Base-by-base conservation (phyloP, 2,329 filamentous ascomycete species). In the Fusarium scirpi region DNA sequence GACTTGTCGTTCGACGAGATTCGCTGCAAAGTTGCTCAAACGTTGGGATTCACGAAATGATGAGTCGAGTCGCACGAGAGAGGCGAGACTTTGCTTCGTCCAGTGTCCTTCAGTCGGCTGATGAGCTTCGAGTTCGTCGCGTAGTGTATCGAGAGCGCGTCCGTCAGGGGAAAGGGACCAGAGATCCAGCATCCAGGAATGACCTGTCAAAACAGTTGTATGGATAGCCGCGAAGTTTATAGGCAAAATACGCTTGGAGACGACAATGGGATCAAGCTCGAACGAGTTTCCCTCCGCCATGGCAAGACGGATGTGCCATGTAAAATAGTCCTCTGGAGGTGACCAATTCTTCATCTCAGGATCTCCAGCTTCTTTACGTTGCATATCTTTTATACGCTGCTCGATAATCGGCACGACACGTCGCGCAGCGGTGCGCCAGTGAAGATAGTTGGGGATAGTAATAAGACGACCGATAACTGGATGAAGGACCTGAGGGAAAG, bases 201-300 rank as follows among this genome's bases (percentile, higher is more conserved):
- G 83, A 5, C 83, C 82, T 0, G 86, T 87, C 15, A 88, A 71
- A 9, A 84, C 82, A 0, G 87, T 88, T 3, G 87, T 89, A 76
- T 89, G 87, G 27, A 89, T 87, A 20, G 86, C 84, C 5, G 86
- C 87, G 63, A 89, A 89, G 72, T 89, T 85, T 45, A 90, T 78
- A 1, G 86, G 85, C 38, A 90, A 77, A 8, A 89, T 76, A 16
- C 85, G 81, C 65, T 85, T 82, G 3, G 85, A 84, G 18, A 90
- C 82, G 44, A 81, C 80, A 5, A 78, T 73, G 0, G 86, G 82
- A 25, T 84, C 77, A 24, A 87, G 80, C 59, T 89, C 85, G 11
- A 74, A 71, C 0, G 57, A 5, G 6, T 79, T 78, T 8, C 79
- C 79, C 56, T 88, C 86, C 1, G 79, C 78, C 34, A 77, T 77